Evolutionary conservation across 176 grass and related monocot species (phyloP).

Genomic region (Areca catechu): DNA sequence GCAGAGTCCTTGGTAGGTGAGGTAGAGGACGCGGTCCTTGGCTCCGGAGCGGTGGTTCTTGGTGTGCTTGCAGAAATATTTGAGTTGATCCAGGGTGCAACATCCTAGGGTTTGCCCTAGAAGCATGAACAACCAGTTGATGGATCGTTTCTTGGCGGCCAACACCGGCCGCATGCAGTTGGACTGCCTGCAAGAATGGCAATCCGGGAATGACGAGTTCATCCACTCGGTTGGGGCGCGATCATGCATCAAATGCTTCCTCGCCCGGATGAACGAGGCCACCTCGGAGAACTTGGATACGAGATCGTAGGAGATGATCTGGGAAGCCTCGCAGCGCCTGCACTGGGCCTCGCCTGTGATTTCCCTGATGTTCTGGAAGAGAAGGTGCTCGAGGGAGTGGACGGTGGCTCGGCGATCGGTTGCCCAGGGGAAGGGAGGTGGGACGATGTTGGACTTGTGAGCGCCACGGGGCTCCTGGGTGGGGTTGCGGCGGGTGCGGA

Average conservation of each 20-base stretch:
- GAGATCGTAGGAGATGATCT: constrained; percentile 36
- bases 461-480: not conserved
- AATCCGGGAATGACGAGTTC: constrained; percentile 17
- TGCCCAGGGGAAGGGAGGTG: constrained; percentile 46
- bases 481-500: too few species aligned
- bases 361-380: constrained; percentile 25
- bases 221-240: constrained; percentile 33
- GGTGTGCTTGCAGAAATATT: constrained; percentile 64
- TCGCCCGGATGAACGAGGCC: constrained; percentile 17
- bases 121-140: constrained; percentile 77
- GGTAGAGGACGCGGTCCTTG: constrained; percentile 60
- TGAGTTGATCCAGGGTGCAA: constrained; percentile 64
- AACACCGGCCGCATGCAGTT: constrained; percentile 32
- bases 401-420: constrained; percentile 24
- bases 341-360: constrained; percentile 36
- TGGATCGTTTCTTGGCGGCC: constrained; percentile 33
- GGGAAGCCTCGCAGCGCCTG: constrained; percentile 22
- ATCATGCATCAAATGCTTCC: constrained; percentile 41
- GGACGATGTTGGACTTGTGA: constrained; percentile 25
- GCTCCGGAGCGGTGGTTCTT: constrained; percentile 45
- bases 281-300: constrained; percentile 36
- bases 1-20: constrained; percentile 43
- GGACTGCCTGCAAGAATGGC: constrained; percentile 19
- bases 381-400: constrained; percentile 12
- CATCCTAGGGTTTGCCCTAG: constrained; percentile 52